Base-by-base conservation (phyloP, 371 early-diverging fungal species). In the Furculomyces boomerangus region DNA sequence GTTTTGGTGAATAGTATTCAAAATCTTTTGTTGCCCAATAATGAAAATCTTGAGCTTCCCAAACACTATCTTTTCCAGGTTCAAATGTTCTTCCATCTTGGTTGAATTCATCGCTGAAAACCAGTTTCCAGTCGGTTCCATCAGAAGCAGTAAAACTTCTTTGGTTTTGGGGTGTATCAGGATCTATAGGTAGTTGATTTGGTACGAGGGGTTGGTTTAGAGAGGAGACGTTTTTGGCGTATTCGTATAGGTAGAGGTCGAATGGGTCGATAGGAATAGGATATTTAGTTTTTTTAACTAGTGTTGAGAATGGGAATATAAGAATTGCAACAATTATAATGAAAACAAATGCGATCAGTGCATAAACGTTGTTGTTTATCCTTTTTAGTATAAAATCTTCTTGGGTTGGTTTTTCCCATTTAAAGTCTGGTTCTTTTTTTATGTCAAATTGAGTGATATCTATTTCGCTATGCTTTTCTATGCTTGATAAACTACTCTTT, bases 91-190 rank as follows among this genome's bases (percentile, higher is more conserved):
- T 73, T 2, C 73, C 73, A 3, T 71, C 70, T 47, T 63, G 56
- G 25, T 74, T 64, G 45, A 77, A 77, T 57, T 77, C 77, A 55
- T 77, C 77, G 35, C 71, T 70, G 45, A 75, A 77, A 26, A 71
- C 76, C 20, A 77, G 64, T 55, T 51, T 56, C 68, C 68, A 67
- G 3, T 5, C 39, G 3, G 45, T 32, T 24, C 53, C 52, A 18
- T 54, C 53, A 8, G 54, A 60, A 0, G 67, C 59, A 3, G 37
- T 64, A 63, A 60, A 67, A 2, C 53, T 57, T 32, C 44, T 5
- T 30, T 60, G 30, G 26, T 55, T 58, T 1, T 22, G 16, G 20
- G 68, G 68, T 22, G 49, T 57, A 54, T 67, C 70, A 1, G 61
- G 58, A 53, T 69, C 70, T 24, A 69, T 52, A 0, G 66, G 65